Conservation (phyloP, 2,329 filamentous ascomycete species). For the Aspergillus proliferans region DNA sequence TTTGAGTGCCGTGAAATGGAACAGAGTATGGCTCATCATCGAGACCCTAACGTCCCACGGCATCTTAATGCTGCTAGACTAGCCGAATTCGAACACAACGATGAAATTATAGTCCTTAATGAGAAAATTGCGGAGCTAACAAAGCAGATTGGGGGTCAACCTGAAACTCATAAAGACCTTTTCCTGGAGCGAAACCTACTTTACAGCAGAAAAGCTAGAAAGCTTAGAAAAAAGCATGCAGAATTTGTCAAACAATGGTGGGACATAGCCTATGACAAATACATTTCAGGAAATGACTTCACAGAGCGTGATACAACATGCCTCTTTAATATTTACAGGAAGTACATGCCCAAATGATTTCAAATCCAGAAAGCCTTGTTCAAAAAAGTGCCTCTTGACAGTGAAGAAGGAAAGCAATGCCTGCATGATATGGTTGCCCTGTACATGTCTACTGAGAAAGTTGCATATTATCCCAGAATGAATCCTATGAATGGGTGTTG, state of each 20-base stretch:
- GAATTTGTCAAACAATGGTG: constrained; percentile 14
- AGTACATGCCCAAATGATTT: constrained; percentile 12
- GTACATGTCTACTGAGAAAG: constrained; percentile 10
- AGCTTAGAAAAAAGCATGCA: constrained; percentile 4
- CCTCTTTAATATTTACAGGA: constrained; percentile 16
- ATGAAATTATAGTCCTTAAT: constrained; percentile 11
- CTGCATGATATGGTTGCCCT: constrained; percentile 14
- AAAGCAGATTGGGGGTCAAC: constrained; percentile 3
- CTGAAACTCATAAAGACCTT: constrained; percentile 7
- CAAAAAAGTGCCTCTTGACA: constrained; percentile 12
- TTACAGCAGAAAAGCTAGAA: constrained; percentile 16
- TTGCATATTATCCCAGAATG: constrained; percentile 10
- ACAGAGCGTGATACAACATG: constrained; percentile 10
- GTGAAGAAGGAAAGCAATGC: constrained; percentile 10
- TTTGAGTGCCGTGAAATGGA: constrained; percentile 16
- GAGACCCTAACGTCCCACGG: constrained; percentile 11
- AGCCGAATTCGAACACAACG: constrained; percentile 6
- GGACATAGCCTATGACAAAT: constrained; percentile 13
- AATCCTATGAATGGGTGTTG: neutral
- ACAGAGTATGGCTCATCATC: constrained; percentile 16
- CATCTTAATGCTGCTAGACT: constrained; percentile 12
- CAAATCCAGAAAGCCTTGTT: constrained; percentile 11
- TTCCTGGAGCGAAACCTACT: constrained; percentile 5
- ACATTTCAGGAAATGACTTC: constrained; percentile 16
- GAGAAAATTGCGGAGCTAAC: constrained; percentile 9